Conservation (phyloP, 1,284 basidiomycete genomes). For the Ceratobasidium sp. region DNA sequence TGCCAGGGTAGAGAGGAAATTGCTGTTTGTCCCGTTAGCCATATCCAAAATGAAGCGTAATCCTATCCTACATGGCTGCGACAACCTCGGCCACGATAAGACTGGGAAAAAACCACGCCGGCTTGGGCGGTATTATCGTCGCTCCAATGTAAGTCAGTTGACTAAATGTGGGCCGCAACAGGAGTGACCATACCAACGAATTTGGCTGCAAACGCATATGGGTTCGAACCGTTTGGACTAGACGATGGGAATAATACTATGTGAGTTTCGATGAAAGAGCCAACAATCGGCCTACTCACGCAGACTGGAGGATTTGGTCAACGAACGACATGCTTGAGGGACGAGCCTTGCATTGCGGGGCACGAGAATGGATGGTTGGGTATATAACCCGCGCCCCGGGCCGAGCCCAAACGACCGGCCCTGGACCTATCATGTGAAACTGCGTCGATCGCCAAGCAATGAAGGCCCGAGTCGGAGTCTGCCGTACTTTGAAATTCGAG, state of each 20-base stretch:
- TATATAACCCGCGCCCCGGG: too few species aligned
- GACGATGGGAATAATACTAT: background rate
- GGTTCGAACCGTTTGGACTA: slow-evolving; percentile 27
- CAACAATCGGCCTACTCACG: slow-evolving; percentile 1
- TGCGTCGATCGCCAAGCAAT: too few species aligned
- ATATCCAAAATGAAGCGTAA: too few species aligned
- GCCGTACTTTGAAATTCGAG: too few species aligned
- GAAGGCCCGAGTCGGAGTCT: too few species aligned
- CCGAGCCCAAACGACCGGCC: too few species aligned
- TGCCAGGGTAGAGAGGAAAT: slow-evolving; percentile 23
- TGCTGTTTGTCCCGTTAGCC: slow-evolving; percentile 2
- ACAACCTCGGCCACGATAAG: slow-evolving; percentile 24
- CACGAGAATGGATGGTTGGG: too few species aligned
- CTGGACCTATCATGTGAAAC: too few species aligned
- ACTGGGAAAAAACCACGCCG: slow-evolving; percentile 24
- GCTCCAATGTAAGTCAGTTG: background rate
- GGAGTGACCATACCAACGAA: slow-evolving; percentile 7
- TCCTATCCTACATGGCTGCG: slow-evolving; percentile 19
- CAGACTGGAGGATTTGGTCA: slow-evolving; percentile 25
- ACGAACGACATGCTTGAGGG: slow-evolving; percentile 24
- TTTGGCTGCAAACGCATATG: slow-evolving; percentile 26
- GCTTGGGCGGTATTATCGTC: slow-evolving; percentile 33
- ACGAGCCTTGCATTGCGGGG: background rate
- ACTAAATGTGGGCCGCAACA: background rate
- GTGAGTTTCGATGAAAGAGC: background rate